Evolutionary conservation across 805 yeast genomes (phyloP).

Genomic region (Allodekkera sacchari): DNA sequence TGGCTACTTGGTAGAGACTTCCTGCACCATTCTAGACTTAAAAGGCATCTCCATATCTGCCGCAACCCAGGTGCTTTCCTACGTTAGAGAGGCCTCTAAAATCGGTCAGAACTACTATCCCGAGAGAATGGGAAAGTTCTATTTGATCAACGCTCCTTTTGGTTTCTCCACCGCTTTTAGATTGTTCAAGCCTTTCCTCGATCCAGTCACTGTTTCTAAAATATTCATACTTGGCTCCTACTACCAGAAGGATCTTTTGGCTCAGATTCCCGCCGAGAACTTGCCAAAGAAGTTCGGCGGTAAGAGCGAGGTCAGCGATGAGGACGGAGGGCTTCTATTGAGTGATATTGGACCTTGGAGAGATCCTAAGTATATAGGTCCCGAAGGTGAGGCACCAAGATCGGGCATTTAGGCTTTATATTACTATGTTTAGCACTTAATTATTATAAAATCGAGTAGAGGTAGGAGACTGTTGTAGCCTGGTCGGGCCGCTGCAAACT

Average conservation of each 20-base stretch:
- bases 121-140: slow-evolving; percentile 98
- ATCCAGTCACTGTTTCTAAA: slow-evolving; percentile 95
- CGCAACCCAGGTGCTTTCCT: slow-evolving; percentile 77
- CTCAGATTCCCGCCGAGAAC: slow-evolving; percentile 90
- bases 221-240: slow-evolving; percentile 78
- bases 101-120: slow-evolving; percentile 98
- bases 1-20: slow-evolving; percentile 79
- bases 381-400: slow-evolving; percentile 90
- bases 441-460: too few species aligned
- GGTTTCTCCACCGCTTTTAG: slow-evolving; percentile 94
- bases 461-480: too few species aligned
- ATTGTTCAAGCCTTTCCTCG: slow-evolving; percentile 86
- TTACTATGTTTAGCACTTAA: too few species aligned
- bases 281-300: slow-evolving; percentile 93
- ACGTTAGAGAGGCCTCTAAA: slow-evolving; percentile 86
- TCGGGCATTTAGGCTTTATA: too few species aligned
- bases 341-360: slow-evolving; percentile 98
- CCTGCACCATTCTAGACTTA: slow-evolving; percentile 91
- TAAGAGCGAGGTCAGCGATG: slow-evolving; percentile 50
- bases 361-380: slow-evolving; percentile 79
- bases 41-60: slow-evolving; percentile 85
- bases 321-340: slow-evolving; percentile 74
- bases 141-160: slow-evolving; percentile 92
- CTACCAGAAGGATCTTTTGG: slow-evolving; percentile 74
- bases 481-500: too few species aligned